Evolutionary conservation across 1,284 basidiomycete species (phyloP).

Genomic region (Coniferiporia sulphurascens): DNA sequence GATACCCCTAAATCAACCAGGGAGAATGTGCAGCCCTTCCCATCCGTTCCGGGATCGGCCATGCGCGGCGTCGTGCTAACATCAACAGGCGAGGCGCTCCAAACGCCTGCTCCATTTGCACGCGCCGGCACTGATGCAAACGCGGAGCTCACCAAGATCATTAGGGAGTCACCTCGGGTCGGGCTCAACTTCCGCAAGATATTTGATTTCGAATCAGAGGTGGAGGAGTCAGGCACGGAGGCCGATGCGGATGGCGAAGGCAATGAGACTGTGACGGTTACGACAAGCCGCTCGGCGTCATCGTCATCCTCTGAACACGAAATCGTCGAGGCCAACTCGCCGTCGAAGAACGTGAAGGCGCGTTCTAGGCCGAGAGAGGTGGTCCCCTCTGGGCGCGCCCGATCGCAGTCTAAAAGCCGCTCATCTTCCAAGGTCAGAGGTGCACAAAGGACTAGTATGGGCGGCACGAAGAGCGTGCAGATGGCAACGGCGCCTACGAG

Average conservation of each 20-base stretch:
- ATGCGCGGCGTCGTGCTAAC: constrained; percentile 82
- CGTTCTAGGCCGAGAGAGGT: background rate
- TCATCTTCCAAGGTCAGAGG: background rate
- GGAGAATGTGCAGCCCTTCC: constrained; percentile 28
- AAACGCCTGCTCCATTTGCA: constrained; percentile 53
- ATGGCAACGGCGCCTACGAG: constrained; percentile 22
- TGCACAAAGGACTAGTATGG: background rate
- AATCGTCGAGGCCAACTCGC: background rate
- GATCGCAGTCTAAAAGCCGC: background rate
- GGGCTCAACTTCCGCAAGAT: constrained; percentile 70
- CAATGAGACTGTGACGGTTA: constrained; percentile 25
- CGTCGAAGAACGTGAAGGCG: constrained; percentile 10
- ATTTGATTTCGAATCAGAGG: constrained; percentile 46
- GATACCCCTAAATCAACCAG: constrained; percentile 37
- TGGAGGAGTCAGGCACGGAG: constrained; percentile 25
- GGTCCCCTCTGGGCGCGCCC: background rate
- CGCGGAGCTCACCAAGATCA: constrained; percentile 55
- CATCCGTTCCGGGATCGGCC: constrained; percentile 44
- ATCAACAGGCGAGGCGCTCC: constrained; percentile 61
- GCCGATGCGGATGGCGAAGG: constrained; percentile 32
- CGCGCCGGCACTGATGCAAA: background rate
- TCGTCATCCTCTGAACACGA: constrained; percentile 21
- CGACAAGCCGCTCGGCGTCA: constrained; percentile 22
- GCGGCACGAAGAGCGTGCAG: constrained; percentile 15
- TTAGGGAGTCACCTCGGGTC: constrained; percentile 58